Base-by-base conservation (phyloP, 2,329 filamentous ascomycete genomes). In the Microsporum ferrugineum region DNA sequence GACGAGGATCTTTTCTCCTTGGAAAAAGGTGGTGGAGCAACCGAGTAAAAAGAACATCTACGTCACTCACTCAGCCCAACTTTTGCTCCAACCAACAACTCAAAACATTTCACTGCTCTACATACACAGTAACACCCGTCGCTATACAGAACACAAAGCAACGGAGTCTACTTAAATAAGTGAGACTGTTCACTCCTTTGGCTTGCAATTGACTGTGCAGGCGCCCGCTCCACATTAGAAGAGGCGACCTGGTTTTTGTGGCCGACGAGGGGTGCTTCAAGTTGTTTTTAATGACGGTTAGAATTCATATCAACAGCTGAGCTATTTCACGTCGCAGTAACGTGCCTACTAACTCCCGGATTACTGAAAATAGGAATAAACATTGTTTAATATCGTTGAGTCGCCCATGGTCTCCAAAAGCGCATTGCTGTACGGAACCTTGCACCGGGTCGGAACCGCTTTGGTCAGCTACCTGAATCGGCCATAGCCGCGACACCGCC, bases 381-480 rank as follows among this genome's bases (percentile, higher is more conserved):
- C 14, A 17, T 1, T 12, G n/a, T 55, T 36, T 23, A 12, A n/a
- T 36, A 55, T 36, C n/a, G 51, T 8, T 55, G 51, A 55, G 33
- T 34, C 31, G 33, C 51, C 33, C 51, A 55, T 55, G 51, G 31
- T 55, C 31, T 55, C 51, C 51, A n/a, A 55, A 55, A 36, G n/a
- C 51, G 29, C 33, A 36, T 36, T 7, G 34, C 31, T 36, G 33
- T 23, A 36, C 23, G 12, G 10, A 55, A 55, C 33, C 51, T 55
- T 31, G n/a, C 33, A n/a, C 49, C 49, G 49, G 27, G 49, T 53
- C 49, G 49, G 33, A n/a, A 99, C 94, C 0, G 86, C 88, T 58
- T 84, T 58, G 84, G 94, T 67, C 85, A 94, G 70, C 84, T 99
- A 65, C 94, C 94, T 2, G 94, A 99, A 74, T 99, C 94, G 2